Evolutionary conservation across 108 stramenopile genomes (phyloP).

Genomic region (Craspedostauros australis): DNA sequence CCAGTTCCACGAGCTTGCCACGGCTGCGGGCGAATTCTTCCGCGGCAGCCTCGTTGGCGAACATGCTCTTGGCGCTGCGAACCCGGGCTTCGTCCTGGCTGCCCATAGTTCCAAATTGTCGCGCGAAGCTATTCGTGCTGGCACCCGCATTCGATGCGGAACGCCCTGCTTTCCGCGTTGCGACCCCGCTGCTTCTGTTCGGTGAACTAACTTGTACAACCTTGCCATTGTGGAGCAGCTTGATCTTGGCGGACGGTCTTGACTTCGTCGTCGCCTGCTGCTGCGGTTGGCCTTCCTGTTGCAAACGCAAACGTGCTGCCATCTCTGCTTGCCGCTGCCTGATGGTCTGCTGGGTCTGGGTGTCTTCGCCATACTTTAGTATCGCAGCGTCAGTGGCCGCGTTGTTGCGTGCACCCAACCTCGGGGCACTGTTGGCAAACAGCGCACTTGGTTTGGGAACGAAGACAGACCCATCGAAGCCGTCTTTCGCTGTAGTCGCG

Average conservation of each 20-base stretch:
- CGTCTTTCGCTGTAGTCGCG: slow-evolving; percentile 10
- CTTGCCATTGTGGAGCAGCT: too few species aligned
- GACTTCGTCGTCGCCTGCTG: slow-evolving; percentile 1
- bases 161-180: too few species aligned
- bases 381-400: too few species aligned
- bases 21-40: slow-evolving; percentile 65
- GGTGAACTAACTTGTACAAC: too few species aligned
- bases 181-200: too few species aligned
- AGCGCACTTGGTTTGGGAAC: slow-evolving; percentile 54
- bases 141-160: too few species aligned
- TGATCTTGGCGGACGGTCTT: too few species aligned
- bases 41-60: slow-evolving; percentile 57
- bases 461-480: slow-evolving; percentile 58
- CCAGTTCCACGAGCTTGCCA: slow-evolving; percentile 47
- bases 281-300: not conserved
- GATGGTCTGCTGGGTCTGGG: not conserved
- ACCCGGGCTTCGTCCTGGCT: slow-evolving; percentile 11
- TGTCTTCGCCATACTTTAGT: too few species aligned
- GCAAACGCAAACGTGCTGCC: slow-evolving; percentile 10
- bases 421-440: too few species aligned
- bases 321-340: not conserved
- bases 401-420: too few species aligned
- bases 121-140: too few species aligned
- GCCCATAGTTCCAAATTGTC: too few species aligned
- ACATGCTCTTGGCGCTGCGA: slow-evolving; percentile 58